These are phyloP conservation scores for Neohortaea acidophila DNA, from an alignment of 495 filamentous ascomycete species.

Conservation along the genomic window DNA sequence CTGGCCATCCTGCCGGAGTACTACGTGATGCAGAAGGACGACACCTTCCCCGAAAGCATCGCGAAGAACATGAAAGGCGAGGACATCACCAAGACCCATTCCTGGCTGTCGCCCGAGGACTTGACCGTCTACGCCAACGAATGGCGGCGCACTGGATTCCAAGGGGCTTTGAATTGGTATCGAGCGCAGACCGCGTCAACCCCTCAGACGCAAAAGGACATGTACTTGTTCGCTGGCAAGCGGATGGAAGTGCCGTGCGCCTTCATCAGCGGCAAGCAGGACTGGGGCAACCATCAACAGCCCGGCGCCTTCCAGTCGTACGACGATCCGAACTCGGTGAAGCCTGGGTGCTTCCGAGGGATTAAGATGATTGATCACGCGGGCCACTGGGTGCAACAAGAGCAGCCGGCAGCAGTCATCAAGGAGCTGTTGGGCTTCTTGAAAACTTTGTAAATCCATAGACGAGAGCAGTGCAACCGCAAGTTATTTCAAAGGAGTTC, in stretches of 20 bases:
- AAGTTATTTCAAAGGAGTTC: too few relatives aligned
- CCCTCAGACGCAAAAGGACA: slow-evolving; percentile 31
- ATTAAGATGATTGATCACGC: slow-evolving; percentile 39
- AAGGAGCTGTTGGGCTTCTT: slow-evolving; percentile 37
- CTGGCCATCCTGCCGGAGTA: slow-evolving; percentile 47
- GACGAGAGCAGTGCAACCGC: too few relatives aligned
- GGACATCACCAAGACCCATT: slow-evolving; percentile 20
- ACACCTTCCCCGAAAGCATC: slow-evolving; percentile 43
- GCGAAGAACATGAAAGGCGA: slow-evolving; percentile 38
- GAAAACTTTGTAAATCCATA: slow-evolving; percentile 3
- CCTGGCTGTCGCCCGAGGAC: slow-evolving; percentile 43
- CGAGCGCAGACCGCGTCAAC: slow-evolving; percentile 39
- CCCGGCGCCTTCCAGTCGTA: slow-evolving; percentile 47
- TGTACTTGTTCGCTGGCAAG: slow-evolving; percentile 44
- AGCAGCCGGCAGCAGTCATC: slow-evolving; percentile 41
- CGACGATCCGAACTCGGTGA: slow-evolving; percentile 24
- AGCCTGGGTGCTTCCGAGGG: slow-evolving; percentile 32
- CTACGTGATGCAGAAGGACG: slow-evolving; percentile 48
- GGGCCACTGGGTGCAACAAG: slow-evolving; percentile 56
- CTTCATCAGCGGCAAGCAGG: slow-evolving; percentile 44
- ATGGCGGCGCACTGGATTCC: slow-evolving; percentile 51
- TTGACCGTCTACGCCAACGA: slow-evolving; percentile 45
- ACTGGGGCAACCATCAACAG: slow-evolving; percentile 56
- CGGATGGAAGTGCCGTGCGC: slow-evolving; percentile 46
- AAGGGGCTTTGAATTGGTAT: slow-evolving; percentile 59